phyloP scores from a whole-genome alignment of 257 asterid genomes.

The Verbascum thapsus region DNA sequence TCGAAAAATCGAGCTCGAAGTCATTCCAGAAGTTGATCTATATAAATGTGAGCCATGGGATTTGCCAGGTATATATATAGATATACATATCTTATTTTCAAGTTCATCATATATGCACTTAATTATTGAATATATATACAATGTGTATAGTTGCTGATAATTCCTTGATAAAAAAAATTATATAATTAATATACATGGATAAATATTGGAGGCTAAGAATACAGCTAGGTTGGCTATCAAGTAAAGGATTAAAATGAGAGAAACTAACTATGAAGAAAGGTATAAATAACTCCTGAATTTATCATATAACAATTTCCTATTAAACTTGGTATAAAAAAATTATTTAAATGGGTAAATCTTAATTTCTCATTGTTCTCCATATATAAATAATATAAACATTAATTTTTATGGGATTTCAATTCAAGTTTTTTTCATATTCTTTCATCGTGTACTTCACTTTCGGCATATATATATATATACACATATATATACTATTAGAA shows the following conservation, averaged over 20 bases:
- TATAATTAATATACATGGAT: conserved; percentile 11
- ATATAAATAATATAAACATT: no score
- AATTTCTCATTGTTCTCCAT: background rate
- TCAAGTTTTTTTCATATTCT: background rate
- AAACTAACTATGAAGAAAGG: conserved; percentile 51
- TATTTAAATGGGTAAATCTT: background rate
- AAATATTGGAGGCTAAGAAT: conserved; percentile 15
- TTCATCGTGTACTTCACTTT: background rate
- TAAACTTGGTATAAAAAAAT: no score
- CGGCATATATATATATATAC: no score
- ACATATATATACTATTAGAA: background rate
- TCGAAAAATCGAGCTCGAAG: conserved; percentile 82
- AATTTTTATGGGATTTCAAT: no score
- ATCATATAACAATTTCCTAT: no score
- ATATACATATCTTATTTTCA: background rate
- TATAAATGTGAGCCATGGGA: conserved; percentile 99
- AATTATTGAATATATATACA: background rate
- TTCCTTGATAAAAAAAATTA: background rate
- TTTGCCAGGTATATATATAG: conserved; percentile 90
- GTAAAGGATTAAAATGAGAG: conserved; percentile 32
- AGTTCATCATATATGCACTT: background rate
- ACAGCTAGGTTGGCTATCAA: conserved; percentile 3
- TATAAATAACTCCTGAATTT: conserved; percentile 31
- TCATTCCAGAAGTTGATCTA: conserved; percentile 97
- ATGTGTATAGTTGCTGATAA: no score